phyloP scores from a whole-genome alignment of 2,329 filamentous ascomycete genomes.

The Fusarium sp. region DNA sequence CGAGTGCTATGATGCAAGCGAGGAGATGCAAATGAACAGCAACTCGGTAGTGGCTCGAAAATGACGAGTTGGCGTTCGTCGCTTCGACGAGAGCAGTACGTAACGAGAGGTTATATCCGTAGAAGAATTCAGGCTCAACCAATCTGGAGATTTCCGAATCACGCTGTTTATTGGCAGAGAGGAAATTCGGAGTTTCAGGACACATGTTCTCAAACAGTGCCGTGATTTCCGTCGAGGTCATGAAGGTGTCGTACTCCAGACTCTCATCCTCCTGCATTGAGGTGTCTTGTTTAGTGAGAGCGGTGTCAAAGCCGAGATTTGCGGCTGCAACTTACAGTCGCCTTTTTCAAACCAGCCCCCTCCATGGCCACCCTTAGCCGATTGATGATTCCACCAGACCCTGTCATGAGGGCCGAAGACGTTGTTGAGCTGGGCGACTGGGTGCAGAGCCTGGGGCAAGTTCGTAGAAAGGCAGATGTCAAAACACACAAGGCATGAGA shows the following conservation, averaged over 20 bases:
- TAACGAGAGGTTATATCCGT: no score
- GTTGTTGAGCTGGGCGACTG: background rate
- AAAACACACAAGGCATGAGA: background rate
- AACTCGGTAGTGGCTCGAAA: no score
- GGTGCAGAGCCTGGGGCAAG: background rate
- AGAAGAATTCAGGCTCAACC: rapidly evolving
- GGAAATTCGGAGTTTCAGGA: no score
- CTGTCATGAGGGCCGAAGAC: background rate
- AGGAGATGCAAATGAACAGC: background rate
- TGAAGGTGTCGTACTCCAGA: no score
- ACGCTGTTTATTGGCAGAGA: no score
- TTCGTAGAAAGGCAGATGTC: background rate
- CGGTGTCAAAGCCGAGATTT: background rate
- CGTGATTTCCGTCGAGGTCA: no score
- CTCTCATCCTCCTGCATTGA: background rate
- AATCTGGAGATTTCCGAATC: no score
- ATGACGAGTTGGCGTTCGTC: no score
- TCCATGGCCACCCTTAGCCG: background rate
- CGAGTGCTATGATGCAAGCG: background rate
- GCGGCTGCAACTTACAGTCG: background rate
- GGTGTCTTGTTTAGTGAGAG: background rate
- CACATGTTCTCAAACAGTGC: no score
- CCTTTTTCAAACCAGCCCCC: background rate
- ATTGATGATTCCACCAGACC: background rate
- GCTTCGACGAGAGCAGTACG: rapidly evolving